phyloP scores from a whole-genome alignment of 2,329 filamentous ascomycete species.

The Fusarium sp. region DNA sequence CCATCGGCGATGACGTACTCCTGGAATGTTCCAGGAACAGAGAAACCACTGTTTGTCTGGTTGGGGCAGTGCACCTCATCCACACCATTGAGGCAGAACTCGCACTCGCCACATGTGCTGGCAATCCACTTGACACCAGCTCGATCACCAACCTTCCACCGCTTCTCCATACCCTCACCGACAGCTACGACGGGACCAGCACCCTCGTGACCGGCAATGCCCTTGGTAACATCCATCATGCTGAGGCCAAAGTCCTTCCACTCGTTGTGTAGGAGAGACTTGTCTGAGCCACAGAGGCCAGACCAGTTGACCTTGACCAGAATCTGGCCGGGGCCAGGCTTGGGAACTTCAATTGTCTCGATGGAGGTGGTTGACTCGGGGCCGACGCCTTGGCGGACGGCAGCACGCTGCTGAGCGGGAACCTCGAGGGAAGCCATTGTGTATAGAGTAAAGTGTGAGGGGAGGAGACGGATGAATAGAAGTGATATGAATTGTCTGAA shows the following conservation, averaged over 20 bases:
- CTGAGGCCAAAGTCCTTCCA: conserved; percentile 38
- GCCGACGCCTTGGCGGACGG: conserved; percentile 37
- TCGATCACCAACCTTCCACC: conserved; percentile 79
- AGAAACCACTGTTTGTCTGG: conserved; percentile 84
- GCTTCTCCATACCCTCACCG: conserved; percentile 78
- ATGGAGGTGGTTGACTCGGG: conserved; percentile 24
- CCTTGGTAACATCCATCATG: conserved; percentile 29
- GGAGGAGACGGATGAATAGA: background rate
- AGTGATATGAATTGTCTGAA: background rate
- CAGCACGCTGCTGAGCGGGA: conserved; percentile 35
- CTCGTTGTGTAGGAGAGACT: conserved; percentile 41
- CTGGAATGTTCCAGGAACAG: conserved; percentile 89
- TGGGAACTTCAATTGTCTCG: conserved; percentile 30
- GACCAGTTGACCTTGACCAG: conserved; percentile 42
- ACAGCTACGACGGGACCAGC: conserved; percentile 85
- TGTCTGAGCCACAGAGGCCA: conserved; percentile 42
- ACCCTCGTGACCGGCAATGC: conserved; percentile 78
- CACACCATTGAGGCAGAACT: conserved; percentile 77
- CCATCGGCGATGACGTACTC: conserved; percentile 88
- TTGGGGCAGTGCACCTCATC: conserved; percentile 85
- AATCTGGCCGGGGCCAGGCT: conserved; percentile 37
- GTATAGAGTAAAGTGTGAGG: background rate
- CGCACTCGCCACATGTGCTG: conserved; percentile 81
- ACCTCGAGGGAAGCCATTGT: conserved; percentile 29
- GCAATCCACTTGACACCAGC: conserved; percentile 93